A percentile compares a stretch with the other conserved stretches of the same genome.
These are phyloP conservation scores for Phaeotremella skinneri DNA, from an alignment of 768 basidiomycete genomes.

Conservation along the genomic window DNA sequence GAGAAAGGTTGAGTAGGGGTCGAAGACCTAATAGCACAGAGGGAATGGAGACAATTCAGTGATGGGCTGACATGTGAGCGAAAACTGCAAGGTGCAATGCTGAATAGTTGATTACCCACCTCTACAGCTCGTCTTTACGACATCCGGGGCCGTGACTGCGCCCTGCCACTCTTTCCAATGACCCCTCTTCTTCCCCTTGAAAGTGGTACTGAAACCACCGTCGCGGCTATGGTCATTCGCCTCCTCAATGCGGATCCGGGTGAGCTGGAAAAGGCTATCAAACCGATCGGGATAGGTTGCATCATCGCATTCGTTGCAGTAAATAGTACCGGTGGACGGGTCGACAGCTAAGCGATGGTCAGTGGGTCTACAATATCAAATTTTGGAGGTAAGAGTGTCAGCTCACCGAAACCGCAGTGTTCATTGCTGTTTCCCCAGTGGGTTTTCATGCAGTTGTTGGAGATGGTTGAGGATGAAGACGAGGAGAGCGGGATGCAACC, in stretches of 20 bases:
- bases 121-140: conserved; percentile 67
- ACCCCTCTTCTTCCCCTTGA: conserved; percentile 51
- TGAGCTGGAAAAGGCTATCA: conserved; percentile 51
- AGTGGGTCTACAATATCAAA: not conserved
- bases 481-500: conserved; percentile 34
- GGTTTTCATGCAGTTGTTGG: conserved; percentile 28
- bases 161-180: conserved; percentile 60
- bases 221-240: conserved; percentile 29
- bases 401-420: conserved; percentile 37
- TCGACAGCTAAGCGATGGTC: conserved; percentile 66
- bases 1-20: conserved; percentile 80
- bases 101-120: conserved; percentile 54
- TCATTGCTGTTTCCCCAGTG: conserved; percentile 24
- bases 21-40: conserved; percentile 61
- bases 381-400: not conserved
- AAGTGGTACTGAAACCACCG: conserved; percentile 14
- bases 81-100: not conserved
- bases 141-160: conserved; percentile 56
- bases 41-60: not conserved
- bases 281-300: conserved; percentile 65
- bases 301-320: conserved; percentile 71
- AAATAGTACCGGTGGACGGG: conserved; percentile 68
- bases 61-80: not conserved
- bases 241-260: conserved; percentile 27
- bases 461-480: conserved; percentile 16